phyloP scores from a whole-genome alignment of 257 asterid species.

The Fraxinus pennsylvanica region DNA sequence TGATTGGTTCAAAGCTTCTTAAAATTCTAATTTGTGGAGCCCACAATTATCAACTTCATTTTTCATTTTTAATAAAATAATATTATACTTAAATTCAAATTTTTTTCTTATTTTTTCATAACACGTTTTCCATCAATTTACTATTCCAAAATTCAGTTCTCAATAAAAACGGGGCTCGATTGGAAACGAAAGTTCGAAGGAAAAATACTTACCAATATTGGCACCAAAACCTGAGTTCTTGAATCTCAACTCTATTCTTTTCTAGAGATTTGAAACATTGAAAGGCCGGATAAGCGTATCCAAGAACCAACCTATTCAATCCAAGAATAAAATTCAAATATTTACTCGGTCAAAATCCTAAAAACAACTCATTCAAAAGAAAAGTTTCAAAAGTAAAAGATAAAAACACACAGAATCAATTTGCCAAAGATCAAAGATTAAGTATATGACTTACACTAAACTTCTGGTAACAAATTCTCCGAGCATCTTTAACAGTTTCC shows the following conservation, averaged over 20 bases:
- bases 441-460: slow-evolving; percentile 50
- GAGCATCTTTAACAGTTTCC: slow-evolving; percentile 48
- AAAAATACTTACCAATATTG: slow-evolving; percentile 73
- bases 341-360: not conserved
- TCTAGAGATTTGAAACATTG: slow-evolving; percentile 82
- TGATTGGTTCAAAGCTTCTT: not conserved
- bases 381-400: slow-evolving; percentile 1
- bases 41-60: slow-evolving; percentile 5
- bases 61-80: not conserved
- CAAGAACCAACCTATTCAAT: slow-evolving; percentile 51
- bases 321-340: not conserved
- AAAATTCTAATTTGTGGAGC: not conserved
- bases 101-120: too few relatives aligned
- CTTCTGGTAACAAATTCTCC: slow-evolving; percentile 64
- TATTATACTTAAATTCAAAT: too few relatives aligned
- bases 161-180: too few relatives aligned
- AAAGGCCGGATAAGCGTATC: slow-evolving; percentile 52
- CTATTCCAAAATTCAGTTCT: too few relatives aligned
- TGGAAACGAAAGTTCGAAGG: not conserved
- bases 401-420: slow-evolving; percentile 27
- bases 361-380: slow-evolving; percentile 17
- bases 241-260: slow-evolving; percentile 67
- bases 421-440: slow-evolving; percentile 11
- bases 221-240: slow-evolving; percentile 87
- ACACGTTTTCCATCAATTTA: too few relatives aligned